These are phyloP conservation scores for Ogataea parapolymorpha DNA, from an alignment of 805 yeast genomes.

Conservation along the genomic window DNA sequence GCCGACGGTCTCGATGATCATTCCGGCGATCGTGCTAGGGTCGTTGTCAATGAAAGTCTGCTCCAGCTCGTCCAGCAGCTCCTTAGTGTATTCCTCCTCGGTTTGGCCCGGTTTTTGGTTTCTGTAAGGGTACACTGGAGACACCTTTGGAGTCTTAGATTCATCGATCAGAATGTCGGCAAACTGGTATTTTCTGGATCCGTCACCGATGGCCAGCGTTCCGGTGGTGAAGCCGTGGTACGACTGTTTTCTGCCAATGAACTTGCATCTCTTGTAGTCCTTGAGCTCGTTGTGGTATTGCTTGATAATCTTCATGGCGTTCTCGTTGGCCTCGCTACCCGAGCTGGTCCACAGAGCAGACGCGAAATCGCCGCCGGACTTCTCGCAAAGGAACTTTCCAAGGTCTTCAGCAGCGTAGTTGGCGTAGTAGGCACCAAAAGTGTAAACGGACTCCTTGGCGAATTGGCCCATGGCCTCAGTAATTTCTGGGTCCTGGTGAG, in stretches of 20 bases:
- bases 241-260: constrained; percentile 42
- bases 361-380: constrained; percentile 36
- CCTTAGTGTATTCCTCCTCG: constrained; percentile 37
- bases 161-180: constrained; percentile 26
- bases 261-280: constrained; percentile 37
- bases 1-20: constrained; percentile 44
- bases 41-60: constrained; percentile 40
- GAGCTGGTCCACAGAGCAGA: constrained; percentile 53
- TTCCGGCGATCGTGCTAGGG: constrained; percentile 42
- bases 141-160: constrained; percentile 30
- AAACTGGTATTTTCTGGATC: constrained; percentile 35
- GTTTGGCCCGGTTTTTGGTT: constrained; percentile 33
- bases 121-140: constrained; percentile 35
- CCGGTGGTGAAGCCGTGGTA: constrained; percentile 50
- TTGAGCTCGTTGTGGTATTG: constrained; percentile 44
- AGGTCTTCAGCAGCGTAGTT: constrained; percentile 41
- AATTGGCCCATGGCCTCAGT: constrained; percentile 37
- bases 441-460: constrained; percentile 35
- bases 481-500: constrained; percentile 40
- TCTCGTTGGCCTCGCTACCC: constrained; percentile 78
- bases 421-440: constrained; percentile 33
- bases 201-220: constrained; percentile 39
- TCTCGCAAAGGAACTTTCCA: constrained; percentile 41
- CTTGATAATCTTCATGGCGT: constrained; percentile 66
- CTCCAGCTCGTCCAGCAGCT: constrained; percentile 40